Evolutionary conservation across 2,329 filamentous ascomycete genomes (phyloP).

Genomic region (Claviceps paspali): DNA sequence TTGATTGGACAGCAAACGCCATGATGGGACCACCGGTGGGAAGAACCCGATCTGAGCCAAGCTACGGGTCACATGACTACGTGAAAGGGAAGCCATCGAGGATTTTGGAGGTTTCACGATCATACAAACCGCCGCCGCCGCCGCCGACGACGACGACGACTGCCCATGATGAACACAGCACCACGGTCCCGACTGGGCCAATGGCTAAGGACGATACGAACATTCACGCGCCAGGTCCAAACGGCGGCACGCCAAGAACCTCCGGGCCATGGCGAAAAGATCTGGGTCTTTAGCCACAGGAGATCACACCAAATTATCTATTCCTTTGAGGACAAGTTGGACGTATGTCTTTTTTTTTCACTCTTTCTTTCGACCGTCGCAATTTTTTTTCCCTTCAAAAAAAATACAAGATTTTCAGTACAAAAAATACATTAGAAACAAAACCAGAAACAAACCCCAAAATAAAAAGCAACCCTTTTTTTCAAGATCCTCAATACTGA

Average conservation of each 20-base stretch:
- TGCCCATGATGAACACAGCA: slow-evolving; percentile 22
- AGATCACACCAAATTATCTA: slow-evolving; percentile 36
- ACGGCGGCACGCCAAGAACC: slow-evolving; percentile 10
- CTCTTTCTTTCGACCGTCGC: neutral
- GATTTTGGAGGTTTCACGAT: no score
- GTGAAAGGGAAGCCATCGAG: no score
- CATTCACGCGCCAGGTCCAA: slow-evolving; percentile 25
- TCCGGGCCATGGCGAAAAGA: slow-evolving; percentile 35
- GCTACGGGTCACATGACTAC: neutral
- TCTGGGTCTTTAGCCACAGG: slow-evolving; percentile 40
- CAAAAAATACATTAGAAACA: no score
- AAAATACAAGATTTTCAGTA: no score
- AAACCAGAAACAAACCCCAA: no score
- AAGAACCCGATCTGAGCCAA: no score
- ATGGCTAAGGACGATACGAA: slow-evolving; percentile 26
- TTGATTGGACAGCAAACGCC: slow-evolving; percentile 8
- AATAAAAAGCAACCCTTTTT: no score
- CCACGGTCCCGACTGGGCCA: slow-evolving; percentile 21
- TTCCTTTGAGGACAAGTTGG: slow-evolving; percentile 29
- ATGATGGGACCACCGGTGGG: no score
- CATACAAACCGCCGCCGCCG: no score
- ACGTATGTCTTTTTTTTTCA: slow-evolving; percentile 21
- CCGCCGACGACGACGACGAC: slow-evolving; percentile 7
- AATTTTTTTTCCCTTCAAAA: no score
- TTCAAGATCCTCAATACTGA: no score